A percentile compares a stretch with the other conserved stretches of the same genome.
Evolutionary conservation across 2,329 filamentous ascomycete genomes (phyloP).

Genomic region (Claviceps pazoutovae): DNA sequence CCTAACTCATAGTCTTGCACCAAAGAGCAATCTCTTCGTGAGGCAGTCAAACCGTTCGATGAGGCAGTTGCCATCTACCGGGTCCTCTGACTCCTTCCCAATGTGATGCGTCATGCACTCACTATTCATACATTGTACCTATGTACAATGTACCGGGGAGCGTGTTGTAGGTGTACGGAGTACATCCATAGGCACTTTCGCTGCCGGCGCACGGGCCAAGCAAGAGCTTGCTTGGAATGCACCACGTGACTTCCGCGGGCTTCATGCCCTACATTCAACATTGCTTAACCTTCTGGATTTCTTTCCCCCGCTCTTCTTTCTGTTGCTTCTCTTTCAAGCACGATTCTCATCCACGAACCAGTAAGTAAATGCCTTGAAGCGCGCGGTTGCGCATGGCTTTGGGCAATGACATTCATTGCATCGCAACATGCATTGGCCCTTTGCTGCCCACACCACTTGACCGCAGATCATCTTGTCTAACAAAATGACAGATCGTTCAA

Average conservation of each 20-base stretch:
- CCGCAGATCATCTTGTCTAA: neutral
- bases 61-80: too few species aligned
- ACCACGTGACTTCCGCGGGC: slow-evolving; percentile 22
- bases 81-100: neutral
- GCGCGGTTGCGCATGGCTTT: neutral
- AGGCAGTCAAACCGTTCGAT: neutral
- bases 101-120: neutral
- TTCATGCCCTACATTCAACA: slow-evolving; percentile 21
- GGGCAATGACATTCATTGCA: neutral
- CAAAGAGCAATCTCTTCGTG: neutral
- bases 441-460: neutral
- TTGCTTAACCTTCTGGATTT: slow-evolving; percentile 18
- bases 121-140: too few species aligned
- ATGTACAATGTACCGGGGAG: neutral
- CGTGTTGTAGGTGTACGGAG: too few species aligned
- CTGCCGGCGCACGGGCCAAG: neutral
- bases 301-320: slow-evolving; percentile 15
- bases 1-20: neutral
- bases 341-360: slow-evolving; percentile 32
- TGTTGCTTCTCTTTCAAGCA: slow-evolving; percentile 28
- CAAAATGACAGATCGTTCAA: slow-evolving; percentile 28
- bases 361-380: slow-evolving; percentile 15
- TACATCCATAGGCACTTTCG: too few species aligned
- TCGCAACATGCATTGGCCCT: neutral
- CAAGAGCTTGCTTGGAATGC: neutral